These are phyloP conservation scores for Fusarium metavorans DNA, from an alignment of 2,329 filamentous ascomycete genomes.

Conservation along the genomic window DNA sequence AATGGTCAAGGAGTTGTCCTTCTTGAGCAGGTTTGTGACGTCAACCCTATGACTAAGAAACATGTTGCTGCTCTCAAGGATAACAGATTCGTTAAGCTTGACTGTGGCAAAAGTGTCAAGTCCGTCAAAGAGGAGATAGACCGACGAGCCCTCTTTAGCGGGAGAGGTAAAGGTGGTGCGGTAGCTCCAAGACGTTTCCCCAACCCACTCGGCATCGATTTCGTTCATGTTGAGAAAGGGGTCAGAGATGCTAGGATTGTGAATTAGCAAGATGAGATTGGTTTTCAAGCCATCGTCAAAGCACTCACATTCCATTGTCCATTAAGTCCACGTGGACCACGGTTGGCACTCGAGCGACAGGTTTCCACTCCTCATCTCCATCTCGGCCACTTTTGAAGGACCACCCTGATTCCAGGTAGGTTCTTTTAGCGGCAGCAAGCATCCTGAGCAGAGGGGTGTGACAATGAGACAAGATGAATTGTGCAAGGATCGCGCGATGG, in stretches of 20 bases:
- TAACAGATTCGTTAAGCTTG: not conserved
- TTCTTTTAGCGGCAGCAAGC: not conserved
- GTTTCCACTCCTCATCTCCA: not conserved
- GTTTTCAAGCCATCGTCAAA: not conserved
- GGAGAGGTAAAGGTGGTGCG: conserved; percentile 1
- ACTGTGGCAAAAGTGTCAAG: conserved; percentile 8
- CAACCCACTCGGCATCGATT: conserved; percentile 5
- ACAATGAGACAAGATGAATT: not conserved
- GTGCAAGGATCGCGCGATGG: not conserved
- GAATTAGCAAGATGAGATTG: not conserved
- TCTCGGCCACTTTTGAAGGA: not conserved
- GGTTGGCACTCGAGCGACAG: conserved; percentile 11
- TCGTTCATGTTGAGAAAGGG: conserved; percentile 6
- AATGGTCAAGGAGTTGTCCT: not conserved
- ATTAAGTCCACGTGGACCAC: conserved; percentile 22
- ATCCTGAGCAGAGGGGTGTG: not conserved
- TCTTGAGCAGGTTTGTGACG: not conserved
- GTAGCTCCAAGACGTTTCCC: conserved; percentile 7
- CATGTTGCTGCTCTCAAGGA: conserved; percentile 12
- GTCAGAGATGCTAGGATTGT: not conserved
- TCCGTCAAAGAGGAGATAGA: conserved; percentile 1
- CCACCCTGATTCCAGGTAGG: not conserved
- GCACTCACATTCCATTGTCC: conserved; percentile 17
- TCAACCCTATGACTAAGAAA: conserved; percentile 7
- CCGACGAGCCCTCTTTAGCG: not conserved